phyloP scores from a whole-genome alignment of 495 filamentous ascomycete genomes.

The Aspergillus hancockii region DNA sequence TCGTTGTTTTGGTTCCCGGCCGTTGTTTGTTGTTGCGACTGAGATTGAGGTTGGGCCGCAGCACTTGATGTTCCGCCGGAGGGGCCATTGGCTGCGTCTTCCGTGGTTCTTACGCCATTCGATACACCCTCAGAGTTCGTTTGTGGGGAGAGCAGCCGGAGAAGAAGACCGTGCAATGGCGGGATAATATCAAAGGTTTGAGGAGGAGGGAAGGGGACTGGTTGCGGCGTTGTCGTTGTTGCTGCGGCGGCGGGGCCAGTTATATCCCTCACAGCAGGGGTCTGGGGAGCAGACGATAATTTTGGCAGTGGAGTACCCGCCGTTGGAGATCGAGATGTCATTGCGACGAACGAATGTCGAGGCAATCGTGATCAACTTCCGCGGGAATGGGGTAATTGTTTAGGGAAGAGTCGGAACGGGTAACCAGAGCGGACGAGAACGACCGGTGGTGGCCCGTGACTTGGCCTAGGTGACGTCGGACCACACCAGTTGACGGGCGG shows the following conservation, averaged over 20 bases:
- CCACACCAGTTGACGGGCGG: conserved; percentile 4
- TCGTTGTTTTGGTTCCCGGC: conserved; percentile 22
- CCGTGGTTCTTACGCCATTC: conserved; percentile 21
- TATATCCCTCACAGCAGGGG: conserved; percentile 31
- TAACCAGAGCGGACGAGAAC: conserved; percentile 15
- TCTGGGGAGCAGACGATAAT: conserved; percentile 43
- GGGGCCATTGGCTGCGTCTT: conserved; percentile 28
- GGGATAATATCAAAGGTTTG: conserved; percentile 82
- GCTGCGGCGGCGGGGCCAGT: too few species aligned
- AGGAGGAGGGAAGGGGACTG: conserved; percentile 51
- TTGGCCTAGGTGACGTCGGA: conserved; percentile 32
- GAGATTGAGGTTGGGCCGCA: conserved; percentile 27
- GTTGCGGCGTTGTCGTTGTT: conserved; percentile 51
- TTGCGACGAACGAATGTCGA: conserved; percentile 11
- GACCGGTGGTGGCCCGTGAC: not conserved
- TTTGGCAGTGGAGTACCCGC: conserved; percentile 40
- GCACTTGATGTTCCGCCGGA: conserved; percentile 19
- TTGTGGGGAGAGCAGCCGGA: conserved; percentile 60
- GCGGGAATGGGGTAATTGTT: conserved; percentile 30
- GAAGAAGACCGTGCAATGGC: conserved; percentile 73
- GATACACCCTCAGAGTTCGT: conserved; percentile 14
- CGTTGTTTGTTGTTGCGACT: conserved; percentile 26
- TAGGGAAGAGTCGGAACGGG: conserved; percentile 43
- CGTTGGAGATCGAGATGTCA: conserved; percentile 43
- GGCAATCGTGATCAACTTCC: not conserved